Evolutionary conservation across 306 rosid species (phyloP), one percentile per base, ranked within the genome.

Genomic region (Vigna radiata): DNA sequence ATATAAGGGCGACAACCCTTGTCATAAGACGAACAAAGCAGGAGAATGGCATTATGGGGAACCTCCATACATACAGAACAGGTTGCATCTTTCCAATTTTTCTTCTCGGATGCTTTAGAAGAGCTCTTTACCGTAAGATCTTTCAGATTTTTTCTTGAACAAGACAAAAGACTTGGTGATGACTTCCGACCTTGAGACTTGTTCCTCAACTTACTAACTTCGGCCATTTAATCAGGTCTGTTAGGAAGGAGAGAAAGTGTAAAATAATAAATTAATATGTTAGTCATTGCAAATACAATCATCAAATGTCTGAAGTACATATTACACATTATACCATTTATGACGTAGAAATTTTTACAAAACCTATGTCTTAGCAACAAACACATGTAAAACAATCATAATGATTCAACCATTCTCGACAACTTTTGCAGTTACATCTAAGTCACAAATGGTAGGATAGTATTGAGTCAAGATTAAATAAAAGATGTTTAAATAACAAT

Each of bases 11-110:
- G 97, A 72, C 99, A 95, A 43, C 99, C 99, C 86, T 95, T 89
- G 83, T 92, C 86, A 85, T 95, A 91, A 54, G 99, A 95, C 52
- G 99, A 92, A 83, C 99, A 95, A 43, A 95, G 99, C 12, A 95
- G 97, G 54, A 95, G 97, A 69, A 95, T 97, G 37, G 97, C 96
- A 86, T 95, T 95, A 86, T 95, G 99, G 69, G 99, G 99, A 77
- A 81, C 93, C 88, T 95, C 99, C 96, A 95, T 86, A 72, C 99
- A 95, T 63, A 95, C 99, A 8, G 99, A 91, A 78, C 99, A 95
- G 14, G 85, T 91, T 68, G 87, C 89, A 78, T 87, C 90, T 68
- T 88, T 83, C 99, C 97, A 95, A 44, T 91, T 96, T 70, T 91
- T 89, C 87, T 89, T 92, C 78, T 83, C 93, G 4, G 78, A 77